phyloP scores from a whole-genome alignment of 768 basidiomycete genomes.

The Chalciporus pseudorubinellus region DNA sequence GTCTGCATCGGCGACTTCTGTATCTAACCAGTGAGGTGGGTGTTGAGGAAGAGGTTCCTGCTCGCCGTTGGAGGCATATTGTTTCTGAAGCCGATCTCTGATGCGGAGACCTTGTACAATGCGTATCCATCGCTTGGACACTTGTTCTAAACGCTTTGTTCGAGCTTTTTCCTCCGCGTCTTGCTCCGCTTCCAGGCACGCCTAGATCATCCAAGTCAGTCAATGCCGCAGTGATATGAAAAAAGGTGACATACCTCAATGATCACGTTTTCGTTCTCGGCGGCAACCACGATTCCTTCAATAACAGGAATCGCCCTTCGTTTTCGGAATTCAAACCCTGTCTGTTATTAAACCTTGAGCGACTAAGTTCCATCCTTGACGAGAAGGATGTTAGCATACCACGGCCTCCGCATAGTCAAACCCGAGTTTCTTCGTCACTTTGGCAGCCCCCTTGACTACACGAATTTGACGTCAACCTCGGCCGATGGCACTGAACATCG shows the following conservation, averaged over 20 bases:
- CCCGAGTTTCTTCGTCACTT: constrained; percentile 82
- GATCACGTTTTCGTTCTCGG: constrained; percentile 69
- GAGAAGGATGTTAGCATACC: constrained; percentile 49
- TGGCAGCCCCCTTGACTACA: constrained; percentile 80
- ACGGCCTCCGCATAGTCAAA: constrained; percentile 95
- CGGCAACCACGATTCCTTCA: constrained; percentile 83
- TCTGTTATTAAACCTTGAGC: constrained; percentile 46
- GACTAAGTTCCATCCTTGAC: constrained; percentile 2
- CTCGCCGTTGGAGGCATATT: constrained; percentile 51
- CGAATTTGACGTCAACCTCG: constrained; percentile 11
- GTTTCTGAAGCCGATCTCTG: constrained; percentile 73
- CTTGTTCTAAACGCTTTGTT: constrained; percentile 72
- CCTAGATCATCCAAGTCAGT: constrained; percentile 44
- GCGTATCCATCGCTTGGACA: constrained; percentile 83
- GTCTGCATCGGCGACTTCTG: constrained; percentile 18
- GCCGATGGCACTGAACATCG: constrained; percentile 7
- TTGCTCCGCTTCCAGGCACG: constrained; percentile 80
- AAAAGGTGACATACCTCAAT: constrained; percentile 58
- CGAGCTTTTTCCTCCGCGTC: constrained; percentile 75
- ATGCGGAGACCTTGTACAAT: constrained; percentile 88
- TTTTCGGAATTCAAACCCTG: constrained; percentile 95
- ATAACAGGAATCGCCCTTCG: constrained; percentile 83
- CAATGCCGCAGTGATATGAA: background rate
- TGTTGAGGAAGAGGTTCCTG: background rate
- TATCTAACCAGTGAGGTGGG: constrained; percentile 11